Conservation (phyloP, 2,329 filamentous ascomycete genomes). For the Aspergillus aculeatinus region DNA sequence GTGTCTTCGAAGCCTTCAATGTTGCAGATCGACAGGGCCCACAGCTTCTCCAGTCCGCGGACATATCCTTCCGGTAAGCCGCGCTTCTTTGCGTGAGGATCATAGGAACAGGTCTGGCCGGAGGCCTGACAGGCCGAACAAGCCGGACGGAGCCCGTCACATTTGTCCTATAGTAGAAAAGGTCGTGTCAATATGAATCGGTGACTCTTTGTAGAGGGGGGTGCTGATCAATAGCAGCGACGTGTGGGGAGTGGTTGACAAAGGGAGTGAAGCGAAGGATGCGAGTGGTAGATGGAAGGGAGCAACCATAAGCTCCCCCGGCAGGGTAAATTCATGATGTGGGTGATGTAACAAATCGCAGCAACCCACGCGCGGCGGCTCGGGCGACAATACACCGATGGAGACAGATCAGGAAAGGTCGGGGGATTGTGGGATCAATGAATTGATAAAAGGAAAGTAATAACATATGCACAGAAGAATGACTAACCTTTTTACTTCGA, state of each 20-base stretch:
- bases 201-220: too few species aligned
- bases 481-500: slow-evolving; percentile 43
- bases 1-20: slow-evolving; percentile 46
- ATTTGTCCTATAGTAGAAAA: slow-evolving; percentile 37
- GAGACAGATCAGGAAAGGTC: not conserved
- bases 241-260: not conserved
- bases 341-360: not conserved
- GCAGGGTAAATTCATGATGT: not conserved
- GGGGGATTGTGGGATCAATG: not conserved
- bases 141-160: slow-evolving; percentile 44
- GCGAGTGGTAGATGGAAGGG: not conserved
- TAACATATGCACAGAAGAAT: not conserved
- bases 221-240: not conserved
- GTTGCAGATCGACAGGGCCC: slow-evolving; percentile 46
- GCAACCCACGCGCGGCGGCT: not conserved
- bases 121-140: slow-evolving; percentile 45
- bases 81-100: slow-evolving; percentile 46
- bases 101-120: slow-evolving; percentile 44
- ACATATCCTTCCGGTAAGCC: slow-evolving; percentile 50
- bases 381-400: slow-evolving; percentile 4
- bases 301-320: not conserved
- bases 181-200: not conserved
- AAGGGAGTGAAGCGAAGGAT: not conserved
- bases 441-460: not conserved
- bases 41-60: slow-evolving; percentile 47